Conservation (phyloP, 371 early-diverging fungal genomes). For the Syncephalastrum sp. region DNA sequence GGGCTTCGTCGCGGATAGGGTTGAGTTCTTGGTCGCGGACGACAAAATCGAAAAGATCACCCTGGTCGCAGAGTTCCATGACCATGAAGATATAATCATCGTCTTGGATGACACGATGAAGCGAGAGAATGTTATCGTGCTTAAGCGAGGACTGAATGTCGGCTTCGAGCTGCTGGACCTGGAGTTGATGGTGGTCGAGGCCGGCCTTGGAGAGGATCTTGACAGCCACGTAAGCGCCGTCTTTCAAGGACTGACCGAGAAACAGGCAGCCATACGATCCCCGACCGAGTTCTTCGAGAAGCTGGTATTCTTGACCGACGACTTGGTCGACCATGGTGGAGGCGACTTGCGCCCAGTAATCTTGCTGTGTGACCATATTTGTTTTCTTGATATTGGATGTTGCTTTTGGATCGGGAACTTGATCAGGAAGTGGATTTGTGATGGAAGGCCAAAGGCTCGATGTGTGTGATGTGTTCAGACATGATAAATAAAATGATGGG, state of each 20-base stretch:
- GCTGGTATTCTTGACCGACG: conserved; percentile 36
- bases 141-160: conserved; percentile 66
- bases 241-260: conserved; percentile 47
- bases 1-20: conserved; percentile 28
- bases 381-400: not conserved
- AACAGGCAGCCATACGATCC: conserved; percentile 65
- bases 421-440: no score
- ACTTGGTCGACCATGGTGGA: conserved; percentile 31
- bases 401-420: no score
- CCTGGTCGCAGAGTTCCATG: conserved; percentile 65
- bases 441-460: no score
- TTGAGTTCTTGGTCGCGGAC: conserved; percentile 40
- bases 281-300: conserved; percentile 59
- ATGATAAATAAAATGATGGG: no score
- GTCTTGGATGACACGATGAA: conserved; percentile 55
- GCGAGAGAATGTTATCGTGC: conserved; percentile 68
- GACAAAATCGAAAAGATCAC: conserved; percentile 65
- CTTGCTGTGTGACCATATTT: conserved; percentile 11
- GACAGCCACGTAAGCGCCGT: conserved; percentile 60
- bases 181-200: conserved; percentile 56
- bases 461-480: no score
- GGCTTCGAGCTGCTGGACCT: conserved; percentile 74
- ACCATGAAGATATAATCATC: conserved; percentile 53
- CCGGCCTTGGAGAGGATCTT: conserved; percentile 71
- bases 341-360: conserved; percentile 33